phyloP scores from a whole-genome alignment of 805 yeast species.

The Saturnispora saitoi region DNA sequence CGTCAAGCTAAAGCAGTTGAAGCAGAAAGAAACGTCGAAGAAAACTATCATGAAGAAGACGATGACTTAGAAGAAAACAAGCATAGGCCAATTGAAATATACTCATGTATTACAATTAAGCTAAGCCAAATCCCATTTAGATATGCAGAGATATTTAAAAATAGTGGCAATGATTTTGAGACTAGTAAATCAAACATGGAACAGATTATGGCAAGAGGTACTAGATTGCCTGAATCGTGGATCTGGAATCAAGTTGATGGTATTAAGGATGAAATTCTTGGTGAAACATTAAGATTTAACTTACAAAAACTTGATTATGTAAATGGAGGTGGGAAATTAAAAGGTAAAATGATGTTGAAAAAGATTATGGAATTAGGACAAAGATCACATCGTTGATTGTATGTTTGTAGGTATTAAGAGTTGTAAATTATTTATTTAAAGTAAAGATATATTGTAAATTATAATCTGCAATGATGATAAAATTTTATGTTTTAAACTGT shows the following conservation, averaged over 20 bases:
- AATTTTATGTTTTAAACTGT: no score
- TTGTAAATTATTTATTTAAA: neutral
- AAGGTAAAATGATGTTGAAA: slow-evolving; percentile 28
- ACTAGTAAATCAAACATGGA: slow-evolving; percentile 57
- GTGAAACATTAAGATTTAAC: slow-evolving; percentile 54
- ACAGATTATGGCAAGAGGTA: slow-evolving; percentile 49
- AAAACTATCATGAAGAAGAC: slow-evolving; percentile 16
- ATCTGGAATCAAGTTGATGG: slow-evolving; percentile 85
- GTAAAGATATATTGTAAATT: no score
- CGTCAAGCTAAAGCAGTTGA: slow-evolving; percentile 12
- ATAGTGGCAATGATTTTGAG: slow-evolving; percentile 53
- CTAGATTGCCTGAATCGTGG: slow-evolving; percentile 49
- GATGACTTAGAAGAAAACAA: slow-evolving; percentile 28
- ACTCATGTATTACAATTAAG: slow-evolving; percentile 58
- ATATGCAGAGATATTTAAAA: slow-evolving; percentile 52
- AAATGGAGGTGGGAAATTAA: slow-evolving; percentile 28
- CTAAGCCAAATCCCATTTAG: slow-evolving; percentile 58
- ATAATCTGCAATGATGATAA: neutral
- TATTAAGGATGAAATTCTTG: slow-evolving; percentile 54
- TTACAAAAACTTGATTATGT: slow-evolving; percentile 34
- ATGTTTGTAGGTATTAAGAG: neutral
- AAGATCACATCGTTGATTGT: neutral
- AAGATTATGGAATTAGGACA: slow-evolving; percentile 23
- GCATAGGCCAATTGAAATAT: slow-evolving; percentile 38
- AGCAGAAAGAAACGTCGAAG: slow-evolving; percentile 13